Base-by-base conservation (phyloP, 164 flowering plant genomes). In the Annona squamosa region DNA sequence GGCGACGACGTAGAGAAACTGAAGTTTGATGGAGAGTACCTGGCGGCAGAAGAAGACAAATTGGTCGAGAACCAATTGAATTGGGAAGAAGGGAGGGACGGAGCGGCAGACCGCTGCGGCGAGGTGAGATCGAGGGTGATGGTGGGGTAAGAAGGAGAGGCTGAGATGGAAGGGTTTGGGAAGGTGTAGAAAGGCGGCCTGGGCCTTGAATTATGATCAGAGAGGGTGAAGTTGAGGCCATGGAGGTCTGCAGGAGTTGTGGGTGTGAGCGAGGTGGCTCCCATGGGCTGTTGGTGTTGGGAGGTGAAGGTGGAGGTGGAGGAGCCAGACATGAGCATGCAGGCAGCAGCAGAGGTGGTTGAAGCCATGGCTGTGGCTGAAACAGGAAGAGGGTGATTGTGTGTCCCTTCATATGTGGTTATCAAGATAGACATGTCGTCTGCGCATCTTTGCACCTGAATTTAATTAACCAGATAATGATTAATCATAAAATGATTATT, bases 341-440 rank as follows among this genome's bases (percentile, higher is more conserved):
- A 75, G 42, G 98, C 98, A 0, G 99, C 99, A 0, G 98, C 99
- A 0, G 97, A 88, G 44, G 99, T 94, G 76, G 96, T 89, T 81
- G 98, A 92, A 19, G 98, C 99, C 97, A 94, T 92, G 56, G 95
- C 94, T 0, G 95, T 87, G 81, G 99, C 99, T 18, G 94, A 78
- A 13, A 87, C 65, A 0, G 96, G 87, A 47, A 94, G 91, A 7
- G 97, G 89, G 76, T 94, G 99, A 84, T 84, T 91, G 84, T 94
- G 99, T 26, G 84, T 90, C 61, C 99, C 99, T 87, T 94, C 99
- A 70, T 94, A 94, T 67, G 99, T 94, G 42, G 98, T 91, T 81
- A 86, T 88, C 81, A 92, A 80, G 65, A 94, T 86, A 7, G 96
- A 86, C 93, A 86, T 90, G 82, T 94, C 98, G 1, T 92, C 91